Base-by-base conservation (phyloP, 2,329 filamentous ascomycete species). In the Colletotrichum sp. region DNA sequence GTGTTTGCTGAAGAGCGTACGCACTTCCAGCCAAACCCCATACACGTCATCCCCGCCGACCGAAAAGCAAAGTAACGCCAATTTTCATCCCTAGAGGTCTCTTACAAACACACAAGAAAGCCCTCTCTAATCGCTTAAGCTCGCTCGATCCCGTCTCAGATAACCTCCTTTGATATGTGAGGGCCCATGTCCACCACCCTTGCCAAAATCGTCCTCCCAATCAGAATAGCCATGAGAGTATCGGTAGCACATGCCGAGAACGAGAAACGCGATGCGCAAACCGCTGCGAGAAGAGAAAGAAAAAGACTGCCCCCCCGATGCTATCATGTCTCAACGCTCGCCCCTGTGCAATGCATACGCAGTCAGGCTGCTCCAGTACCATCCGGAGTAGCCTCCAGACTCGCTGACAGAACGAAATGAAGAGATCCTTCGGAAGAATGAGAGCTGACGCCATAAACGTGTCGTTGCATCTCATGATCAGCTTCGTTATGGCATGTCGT, bases 51-150 rank as follows among this genome's bases (percentile, higher is more conserved):
- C 8, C 62, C 69, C 70, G 43, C 70, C 73, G 73, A 27, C 43
- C 55, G 18, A 32, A 73, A 73, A 56, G 70, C 65, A 67, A 60
- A 60, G 13, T 34, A 73, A 75, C 73, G 73, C 73, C 73, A 62
- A 64, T 67, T 43, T 56, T 75, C 64, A 60, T 70, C 73, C 73
- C 73, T 75, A 68, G 58, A 68, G 27, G 61, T 75, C 56, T 75
- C 69, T 62, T 73, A 75, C 73, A 22, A 22, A 75, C 73, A 72
- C 73, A 68, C 72, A 66, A 71, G 68, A 75, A 73, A 75, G 27
- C 34, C 39, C 55, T 62, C 62, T 56, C 69, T 56, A n/a, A 43
- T 64, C 55, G 69, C 73, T 36, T 58, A 62, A 58, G 55, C 32
- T 52, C 34, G 39, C 34, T 64, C 70, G 43, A 48, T 64, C 67